These are phyloP conservation scores for Heimioporus sp. DNA, from an alignment of 768 basidiomycete species.

Conservation along the genomic window DNA sequence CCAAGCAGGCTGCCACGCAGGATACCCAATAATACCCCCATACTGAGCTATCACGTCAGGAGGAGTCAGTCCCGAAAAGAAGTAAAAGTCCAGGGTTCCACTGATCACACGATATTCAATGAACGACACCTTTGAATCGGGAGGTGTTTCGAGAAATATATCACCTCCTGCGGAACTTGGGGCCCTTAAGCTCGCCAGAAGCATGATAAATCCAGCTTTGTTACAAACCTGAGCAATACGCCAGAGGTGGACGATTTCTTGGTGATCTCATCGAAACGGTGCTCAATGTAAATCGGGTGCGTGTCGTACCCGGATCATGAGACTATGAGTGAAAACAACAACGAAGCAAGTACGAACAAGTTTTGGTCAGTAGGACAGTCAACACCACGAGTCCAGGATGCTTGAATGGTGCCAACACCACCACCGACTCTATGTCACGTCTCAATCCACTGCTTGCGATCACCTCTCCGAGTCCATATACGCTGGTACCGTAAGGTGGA, in stretches of 20 bases:
- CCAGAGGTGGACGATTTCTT: conserved; percentile 62
- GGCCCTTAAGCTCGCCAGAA: conserved; percentile 4
- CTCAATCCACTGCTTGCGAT: conserved; percentile 66
- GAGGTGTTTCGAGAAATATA: conserved; percentile 61
- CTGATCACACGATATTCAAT: conserved; percentile 73
- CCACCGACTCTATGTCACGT: conserved; percentile 52
- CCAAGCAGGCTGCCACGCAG: conserved; percentile 71
- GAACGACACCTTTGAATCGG: conserved; percentile 50
- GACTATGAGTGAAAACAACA: not conserved
- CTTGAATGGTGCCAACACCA: conserved; percentile 55
- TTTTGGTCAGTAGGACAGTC: conserved; percentile 66
- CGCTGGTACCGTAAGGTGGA: conserved; percentile 57
- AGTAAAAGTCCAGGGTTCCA: conserved; percentile 75
- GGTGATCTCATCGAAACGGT: conserved; percentile 52
- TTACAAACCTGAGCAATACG: conserved; percentile 62
- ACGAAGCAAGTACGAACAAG: conserved; percentile 36
- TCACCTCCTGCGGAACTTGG: conserved; percentile 64
- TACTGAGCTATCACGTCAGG: conserved; percentile 66
- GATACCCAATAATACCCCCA: conserved; percentile 58
- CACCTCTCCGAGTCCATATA: conserved; percentile 77
- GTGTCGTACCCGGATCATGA: conserved; percentile 52
- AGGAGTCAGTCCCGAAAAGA: conserved; percentile 55
- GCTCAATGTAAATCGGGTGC: conserved; percentile 69
- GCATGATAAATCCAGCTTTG: not conserved
- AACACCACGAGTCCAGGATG: conserved; percentile 62